These are phyloP conservation scores for Rosa hybrid DNA, from an alignment of 331 rosid genomes.

Conservation along the genomic window DNA sequence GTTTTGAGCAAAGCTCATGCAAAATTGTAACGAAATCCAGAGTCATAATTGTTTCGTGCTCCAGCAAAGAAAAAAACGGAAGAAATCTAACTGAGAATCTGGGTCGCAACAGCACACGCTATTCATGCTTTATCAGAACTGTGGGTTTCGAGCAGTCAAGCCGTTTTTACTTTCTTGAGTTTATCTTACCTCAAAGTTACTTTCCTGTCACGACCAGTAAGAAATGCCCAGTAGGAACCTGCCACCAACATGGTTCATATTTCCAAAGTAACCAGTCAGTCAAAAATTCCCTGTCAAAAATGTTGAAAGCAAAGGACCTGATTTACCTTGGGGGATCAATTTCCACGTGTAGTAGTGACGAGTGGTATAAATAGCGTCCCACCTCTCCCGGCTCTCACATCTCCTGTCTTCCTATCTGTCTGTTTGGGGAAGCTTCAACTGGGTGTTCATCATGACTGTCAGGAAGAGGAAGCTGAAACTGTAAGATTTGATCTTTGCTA, in stretches of 20 bases:
- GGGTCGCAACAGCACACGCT: not conserved
- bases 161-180: not conserved
- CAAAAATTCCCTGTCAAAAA: not conserved
- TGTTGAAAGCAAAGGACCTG: not conserved
- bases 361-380: not conserved
- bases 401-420: not conserved
- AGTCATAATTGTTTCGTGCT: not conserved
- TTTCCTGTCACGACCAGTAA: too few species aligned
- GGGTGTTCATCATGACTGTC: conserved; percentile 34
- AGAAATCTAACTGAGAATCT: not conserved
- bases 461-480: conserved; percentile 38
- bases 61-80: not conserved
- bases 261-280: not conserved
- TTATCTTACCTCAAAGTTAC: not conserved
- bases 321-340: not conserved
- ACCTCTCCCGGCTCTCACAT: conserved; percentile 1
- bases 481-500: conserved; percentile 29
- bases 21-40: not conserved
- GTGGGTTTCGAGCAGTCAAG: not conserved
- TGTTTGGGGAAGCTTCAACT: conserved; percentile 8
- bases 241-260: not conserved
- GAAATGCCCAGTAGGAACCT: not conserved
- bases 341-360: conserved; percentile 9
- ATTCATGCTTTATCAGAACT: not conserved
- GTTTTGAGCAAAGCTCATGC: not conserved